Evolutionary conservation across 495 filamentous ascomycete species (phyloP), one percentile per base, ranked within the genome.

Genomic region (Aspergillus coremiiformis): DNA sequence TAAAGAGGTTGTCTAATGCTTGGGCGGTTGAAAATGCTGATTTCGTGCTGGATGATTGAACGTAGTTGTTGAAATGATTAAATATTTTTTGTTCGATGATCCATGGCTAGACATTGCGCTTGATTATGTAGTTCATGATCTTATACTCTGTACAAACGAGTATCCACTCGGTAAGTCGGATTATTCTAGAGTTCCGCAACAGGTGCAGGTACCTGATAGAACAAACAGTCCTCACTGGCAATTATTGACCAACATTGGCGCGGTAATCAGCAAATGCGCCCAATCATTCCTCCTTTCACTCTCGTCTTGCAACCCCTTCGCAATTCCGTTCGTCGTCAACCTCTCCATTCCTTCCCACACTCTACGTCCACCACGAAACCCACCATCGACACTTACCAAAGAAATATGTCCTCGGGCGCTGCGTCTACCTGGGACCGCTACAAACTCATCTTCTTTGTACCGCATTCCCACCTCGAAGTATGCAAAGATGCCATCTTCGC

Each of bases 381-480:
- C 32, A 37, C 26, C 29, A 39, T 17, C 6, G 8, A 27, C 19
- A 11, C 17, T 32, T 22, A 5, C 14, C 44, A n/a, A 23, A 30
- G 15, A 12, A 44, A 46, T 7, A 58, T 58, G 55, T 49, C 51
- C 37, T 20, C 37, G 21, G n/a, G n/a, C 5, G 45, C 55, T 2
- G 20, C 30, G 0, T 0, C 11, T 4, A 51, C 53, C 35, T 55
- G 61, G 26, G 63, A 65, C 49, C 73, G 73, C 53, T 78, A 74
- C 66, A 78, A 76, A 35, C 73, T 78, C 22, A 51, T 76, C 53
- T 78, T 76, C 65, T 74, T 66, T 50, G 74, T 75, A 14, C 74
- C 74, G 0, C 58, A 66, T 33, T 51, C 63, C 20, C 59, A 71
- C 51, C 54, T 67, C 17, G 69, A 76, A 30, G 27, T 54, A 11